Percentiles rank a stretch among this genome's conserved stretches.
Evolutionary conservation across 1,284 basidiomycete genomes (phyloP).

Genomic region (Butyriboletus appendiculatus): DNA sequence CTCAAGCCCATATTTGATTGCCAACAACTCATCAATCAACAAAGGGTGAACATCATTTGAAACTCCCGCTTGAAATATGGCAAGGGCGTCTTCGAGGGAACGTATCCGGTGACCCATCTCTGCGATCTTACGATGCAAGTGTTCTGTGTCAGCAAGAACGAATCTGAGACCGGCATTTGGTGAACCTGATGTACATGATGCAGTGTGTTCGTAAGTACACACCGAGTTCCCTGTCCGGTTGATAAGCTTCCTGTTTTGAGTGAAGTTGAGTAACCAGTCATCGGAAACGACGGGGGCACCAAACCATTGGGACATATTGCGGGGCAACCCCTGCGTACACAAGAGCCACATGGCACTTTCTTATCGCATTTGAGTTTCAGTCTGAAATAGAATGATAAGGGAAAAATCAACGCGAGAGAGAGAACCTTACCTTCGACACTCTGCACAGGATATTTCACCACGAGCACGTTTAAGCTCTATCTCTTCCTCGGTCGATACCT

Average conservation of each 20-base stretch:
- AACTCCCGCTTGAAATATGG: constrained; percentile 59
- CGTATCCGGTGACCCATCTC: constrained; percentile 76
- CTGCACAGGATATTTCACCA: constrained; percentile 60
- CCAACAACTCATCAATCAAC: constrained; percentile 59
- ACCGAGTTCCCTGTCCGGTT: constrained; percentile 61
- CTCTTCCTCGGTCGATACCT: constrained; percentile 49
- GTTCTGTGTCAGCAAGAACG: constrained; percentile 69
- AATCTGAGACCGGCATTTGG: constrained; percentile 41
- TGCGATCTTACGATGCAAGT: constrained; percentile 65
- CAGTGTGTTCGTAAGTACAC: constrained; percentile 10
- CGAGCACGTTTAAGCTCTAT: constrained; percentile 52
- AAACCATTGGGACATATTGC: constrained; percentile 54
- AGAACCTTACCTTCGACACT: constrained; percentile 45
- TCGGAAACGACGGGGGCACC: background rate
- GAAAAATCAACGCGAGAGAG: background rate
- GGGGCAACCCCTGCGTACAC: constrained; percentile 44
- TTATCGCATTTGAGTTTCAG: constrained; percentile 74
- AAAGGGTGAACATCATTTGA: constrained; percentile 66
- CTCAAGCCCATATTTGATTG: constrained; percentile 59
- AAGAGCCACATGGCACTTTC: constrained; percentile 55
- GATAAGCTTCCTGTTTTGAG: constrained; percentile 44
- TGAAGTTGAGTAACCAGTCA: background rate
- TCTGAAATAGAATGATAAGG: constrained; percentile 33
- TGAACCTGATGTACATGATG: background rate
- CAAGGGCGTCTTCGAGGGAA: constrained; percentile 67